Conservation (phyloP, 1,284 basidiomycete genomes). For the Ustilago esculenta region DNA sequence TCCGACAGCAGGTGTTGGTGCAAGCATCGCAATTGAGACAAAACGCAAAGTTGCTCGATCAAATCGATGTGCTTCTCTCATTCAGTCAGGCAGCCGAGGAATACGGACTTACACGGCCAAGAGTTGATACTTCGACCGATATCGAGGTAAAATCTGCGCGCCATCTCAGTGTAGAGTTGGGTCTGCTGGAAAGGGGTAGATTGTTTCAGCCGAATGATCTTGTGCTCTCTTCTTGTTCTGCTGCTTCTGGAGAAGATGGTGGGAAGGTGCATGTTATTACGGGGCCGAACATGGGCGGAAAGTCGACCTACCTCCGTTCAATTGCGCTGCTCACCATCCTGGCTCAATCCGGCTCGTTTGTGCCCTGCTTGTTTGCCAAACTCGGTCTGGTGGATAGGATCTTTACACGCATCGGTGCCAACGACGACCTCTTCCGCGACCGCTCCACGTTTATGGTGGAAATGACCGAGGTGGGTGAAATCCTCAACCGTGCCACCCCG, state of each 20-base stretch:
- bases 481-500: slow-evolving; percentile 74
- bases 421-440: slow-evolving; percentile 92
- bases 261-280: slow-evolving; percentile 78
- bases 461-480: slow-evolving; percentile 70
- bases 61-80: slow-evolving; percentile 84
- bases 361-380: slow-evolving; percentile 81
- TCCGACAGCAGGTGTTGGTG: slow-evolving; percentile 51
- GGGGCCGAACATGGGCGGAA: slow-evolving; percentile 94
- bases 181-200: slow-evolving; percentile 74
- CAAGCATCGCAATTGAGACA: slow-evolving; percentile 68
- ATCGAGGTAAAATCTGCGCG: slow-evolving; percentile 80
- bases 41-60: slow-evolving; percentile 84
- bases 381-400: slow-evolving; percentile 89
- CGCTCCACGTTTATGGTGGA: slow-evolving; percentile 87
- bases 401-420: slow-evolving; percentile 93
- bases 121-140: slow-evolving; percentile 71
- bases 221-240: background rate
- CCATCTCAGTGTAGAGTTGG: slow-evolving; percentile 91
- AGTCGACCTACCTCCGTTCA: slow-evolving; percentile 91
- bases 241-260: background rate
- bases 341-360: slow-evolving; percentile 90
- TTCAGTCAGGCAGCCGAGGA: slow-evolving; percentile 86
- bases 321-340: slow-evolving; percentile 88
- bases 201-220: slow-evolving; percentile 76
- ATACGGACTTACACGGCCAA: slow-evolving; percentile 79